A percentile compares a stretch with the other conserved stretches of the same genome.
These are phyloP conservation scores for Backusella liffmaniae DNA, from an alignment of 192 early-diverging fungal genomes.

Conservation along the genomic window DNA sequence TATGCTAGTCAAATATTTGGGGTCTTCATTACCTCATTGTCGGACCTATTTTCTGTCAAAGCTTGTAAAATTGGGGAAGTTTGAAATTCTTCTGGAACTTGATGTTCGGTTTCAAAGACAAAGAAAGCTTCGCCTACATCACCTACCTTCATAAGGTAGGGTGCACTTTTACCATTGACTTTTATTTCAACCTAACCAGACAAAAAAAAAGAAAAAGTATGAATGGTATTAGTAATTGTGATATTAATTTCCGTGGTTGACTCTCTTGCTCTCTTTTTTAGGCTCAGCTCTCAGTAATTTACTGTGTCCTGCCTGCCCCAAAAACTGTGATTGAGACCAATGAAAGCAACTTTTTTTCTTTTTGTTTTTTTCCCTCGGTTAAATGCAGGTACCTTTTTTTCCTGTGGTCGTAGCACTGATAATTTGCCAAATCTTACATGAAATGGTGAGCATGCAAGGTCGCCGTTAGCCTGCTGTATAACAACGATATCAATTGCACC, in stretches of 20 bases:
- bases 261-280: background rate
- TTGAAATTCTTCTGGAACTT: conserved; percentile 88
- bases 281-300: background rate
- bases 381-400: conserved; percentile 73
- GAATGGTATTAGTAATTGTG: background rate
- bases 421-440: conserved; percentile 98
- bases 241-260: background rate
- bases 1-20: background rate
- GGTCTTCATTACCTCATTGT: conserved; percentile 28
- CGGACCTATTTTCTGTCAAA: conserved; percentile 20
- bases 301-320: background rate
- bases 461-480: conserved; percentile 78
- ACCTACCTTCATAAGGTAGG: conserved; percentile 94
- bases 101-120: conserved; percentile 88
- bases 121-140: conserved; percentile 99
- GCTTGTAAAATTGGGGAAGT: conserved; percentile 88
- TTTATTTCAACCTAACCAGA: conserved; percentile 69
- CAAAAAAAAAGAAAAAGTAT: background rate
- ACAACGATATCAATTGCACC: conserved; percentile 98
- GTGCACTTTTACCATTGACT: conserved; percentile 75
- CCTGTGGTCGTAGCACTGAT: conserved; percentile 85
- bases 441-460: conserved; percentile 89
- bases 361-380: background rate
- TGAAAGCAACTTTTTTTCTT: background rate
- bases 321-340: conserved; percentile 6